Base-by-base conservation (phyloP, 2,329 filamentous ascomycete species). In the Hypoxylon sp. region DNA sequence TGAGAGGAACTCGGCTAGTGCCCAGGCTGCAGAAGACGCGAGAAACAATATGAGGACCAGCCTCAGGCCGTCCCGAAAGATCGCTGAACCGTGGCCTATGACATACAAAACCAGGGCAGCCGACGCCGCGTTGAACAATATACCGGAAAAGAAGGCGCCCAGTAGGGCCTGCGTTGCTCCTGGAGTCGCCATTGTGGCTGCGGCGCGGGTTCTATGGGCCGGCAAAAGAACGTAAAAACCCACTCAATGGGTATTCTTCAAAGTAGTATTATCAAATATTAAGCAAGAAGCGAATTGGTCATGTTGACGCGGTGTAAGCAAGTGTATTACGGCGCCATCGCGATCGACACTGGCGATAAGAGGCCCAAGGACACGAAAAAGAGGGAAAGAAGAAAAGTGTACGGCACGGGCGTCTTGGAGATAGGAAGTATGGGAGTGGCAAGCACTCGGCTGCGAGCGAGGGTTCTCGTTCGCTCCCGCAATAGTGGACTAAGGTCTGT, bases 41-140 rank as follows among this genome's bases (percentile, higher is more conserved):
- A 87, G 80, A 74, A 87, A 87, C 69, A 79, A 76, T 72, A 83
- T 78, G 84, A 88, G 85, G 85, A 82, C 85, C 85, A 88, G 86
- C 85, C 86, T 87, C 85, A 83, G 81, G 79, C 84, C 83, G 78
- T 87, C 84, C 76, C 83, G 81, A 73, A 85, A 80, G 64, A 86
- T 76, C 40, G 81, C 76, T 64, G 80, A 80, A 73, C 81, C 79
- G 79, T 84, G 79, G 69, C 81, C 81, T 72, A 78, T 83, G 68
- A 78, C 69, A 65, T 81, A 78, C 65, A 80, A 77, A 70, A 84
- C 78, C 75, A 83, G 77, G 68, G 82, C 76, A 52, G 81, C 80
- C 51, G 81, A 80, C 28, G 85, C 82, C 56, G 84, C 82, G 72
- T 83, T 83, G 70, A 86, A 80, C 59, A 87, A 79, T 66, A 85